phyloP scores from a whole-genome alignment of 331 rosid genomes.

The Quercus phellos region DNA sequence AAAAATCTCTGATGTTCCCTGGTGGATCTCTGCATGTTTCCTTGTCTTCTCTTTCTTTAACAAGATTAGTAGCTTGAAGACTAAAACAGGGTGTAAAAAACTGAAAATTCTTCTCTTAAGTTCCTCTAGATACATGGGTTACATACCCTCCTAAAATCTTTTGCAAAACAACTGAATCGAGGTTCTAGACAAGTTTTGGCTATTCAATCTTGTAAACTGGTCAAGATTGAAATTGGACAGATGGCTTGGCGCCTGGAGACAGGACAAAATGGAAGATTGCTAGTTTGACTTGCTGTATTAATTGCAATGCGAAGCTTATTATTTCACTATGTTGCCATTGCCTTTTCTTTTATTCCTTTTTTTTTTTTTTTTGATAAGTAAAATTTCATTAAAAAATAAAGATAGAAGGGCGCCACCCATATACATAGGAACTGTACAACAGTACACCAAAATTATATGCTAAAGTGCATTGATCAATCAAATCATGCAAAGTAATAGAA shows the following conservation, averaged over 20 bases:
- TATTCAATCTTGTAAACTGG: background rate
- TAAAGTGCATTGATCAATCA: no score
- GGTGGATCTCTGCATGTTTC: background rate
- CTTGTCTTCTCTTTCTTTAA: background rate
- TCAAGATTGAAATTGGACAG: background rate
- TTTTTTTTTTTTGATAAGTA: no score
- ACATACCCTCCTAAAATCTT: background rate
- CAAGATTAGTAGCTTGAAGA: background rate
- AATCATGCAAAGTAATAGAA: no score
- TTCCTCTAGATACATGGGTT: background rate
- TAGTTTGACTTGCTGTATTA: background rate
- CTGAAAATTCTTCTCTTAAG: background rate
- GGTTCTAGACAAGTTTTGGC: background rate
- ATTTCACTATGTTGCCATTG: background rate
- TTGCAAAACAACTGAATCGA: background rate
- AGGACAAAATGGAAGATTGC: background rate
- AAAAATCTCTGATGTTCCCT: background rate
- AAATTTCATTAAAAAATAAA: no score
- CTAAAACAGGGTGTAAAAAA: background rate
- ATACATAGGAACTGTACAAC: no score
- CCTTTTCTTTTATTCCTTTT: no score
- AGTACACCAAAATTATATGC: no score
- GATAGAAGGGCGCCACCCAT: no score
- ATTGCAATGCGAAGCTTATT: background rate
- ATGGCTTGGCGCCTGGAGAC: constrained; percentile 7